Conservation (phyloP, 352 stramenopile genomes). For the Globisporangium cystogenes region DNA sequence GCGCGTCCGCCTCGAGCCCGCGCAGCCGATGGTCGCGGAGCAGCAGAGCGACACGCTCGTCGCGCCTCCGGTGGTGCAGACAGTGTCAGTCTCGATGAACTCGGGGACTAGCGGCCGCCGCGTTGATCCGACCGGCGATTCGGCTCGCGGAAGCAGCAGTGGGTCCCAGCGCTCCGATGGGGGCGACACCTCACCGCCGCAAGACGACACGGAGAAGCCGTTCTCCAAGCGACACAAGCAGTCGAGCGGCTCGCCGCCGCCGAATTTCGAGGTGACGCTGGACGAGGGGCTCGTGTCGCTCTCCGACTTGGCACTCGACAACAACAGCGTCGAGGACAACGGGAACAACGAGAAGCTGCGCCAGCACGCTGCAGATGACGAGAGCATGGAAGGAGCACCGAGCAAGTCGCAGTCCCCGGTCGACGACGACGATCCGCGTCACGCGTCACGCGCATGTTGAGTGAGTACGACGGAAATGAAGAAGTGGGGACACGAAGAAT, state of each 20-base stretch:
- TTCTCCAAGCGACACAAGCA: slow-evolving; percentile 29
- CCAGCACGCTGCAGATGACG: background rate
- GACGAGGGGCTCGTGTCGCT: slow-evolving; percentile 26
- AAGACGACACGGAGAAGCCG: background rate
- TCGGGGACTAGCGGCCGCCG: background rate
- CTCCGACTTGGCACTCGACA: background rate
- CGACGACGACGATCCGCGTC: no score
- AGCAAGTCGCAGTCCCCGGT: background rate
- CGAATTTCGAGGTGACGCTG: slow-evolving; percentile 66
- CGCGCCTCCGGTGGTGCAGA: slow-evolving; percentile 44
- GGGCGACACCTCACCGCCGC: no score
- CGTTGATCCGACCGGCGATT: background rate
- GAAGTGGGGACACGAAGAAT: no score
- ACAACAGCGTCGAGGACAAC: background rate
- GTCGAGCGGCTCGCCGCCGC: slow-evolving; percentile 61
- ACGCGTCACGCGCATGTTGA: background rate
- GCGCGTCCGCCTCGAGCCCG: slow-evolving; percentile 21
- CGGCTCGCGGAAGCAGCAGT: background rate
- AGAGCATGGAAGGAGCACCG: background rate
- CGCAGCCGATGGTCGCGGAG: slow-evolving; percentile 35
- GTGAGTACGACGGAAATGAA: background rate
- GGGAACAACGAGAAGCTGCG: slow-evolving; percentile 9
- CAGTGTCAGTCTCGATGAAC: slow-evolving; percentile 11
- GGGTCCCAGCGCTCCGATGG: background rate
- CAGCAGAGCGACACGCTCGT: slow-evolving; percentile 38